These are phyloP conservation scores for Actinomortierella ambigua DNA, from an alignment of 371 early-diverging fungal species.

Conservation along the genomic window DNA sequence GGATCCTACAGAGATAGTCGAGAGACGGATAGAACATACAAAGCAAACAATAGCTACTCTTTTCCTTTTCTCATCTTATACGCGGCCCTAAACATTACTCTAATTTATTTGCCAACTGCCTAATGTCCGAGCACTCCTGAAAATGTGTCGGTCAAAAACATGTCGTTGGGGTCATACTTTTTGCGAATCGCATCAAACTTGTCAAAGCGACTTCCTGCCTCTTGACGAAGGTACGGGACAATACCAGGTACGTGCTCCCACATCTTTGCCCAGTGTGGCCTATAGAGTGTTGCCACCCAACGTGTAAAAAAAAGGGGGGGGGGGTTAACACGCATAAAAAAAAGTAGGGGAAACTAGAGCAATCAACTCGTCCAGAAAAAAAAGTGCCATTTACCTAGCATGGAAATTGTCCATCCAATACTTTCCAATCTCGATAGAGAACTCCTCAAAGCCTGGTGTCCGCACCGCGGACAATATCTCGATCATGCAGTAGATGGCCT, in stretches of 20 bases:
- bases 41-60: no score
- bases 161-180: constrained; percentile 47
- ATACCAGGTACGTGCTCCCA: constrained; percentile 37
- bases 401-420: constrained; percentile 43
- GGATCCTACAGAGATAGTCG: no score
- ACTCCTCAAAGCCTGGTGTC: constrained; percentile 33
- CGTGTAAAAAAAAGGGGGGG: neutral
- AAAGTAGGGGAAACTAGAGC: neutral
- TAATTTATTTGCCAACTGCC: no score
- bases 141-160: constrained; percentile 41
- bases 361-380: no score
- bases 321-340: neutral
- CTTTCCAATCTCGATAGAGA: constrained; percentile 23
- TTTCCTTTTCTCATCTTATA: no score
- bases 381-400: constrained; percentile 28
- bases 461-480: constrained; percentile 26
- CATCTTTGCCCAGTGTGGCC: constrained; percentile 40
- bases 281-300: constrained; percentile 1
- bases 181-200: constrained; percentile 34
- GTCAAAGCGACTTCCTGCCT: constrained; percentile 8
- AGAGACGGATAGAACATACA: no score
- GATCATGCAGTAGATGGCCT: constrained; percentile 33
- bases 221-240: constrained; percentile 18
- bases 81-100: no score
- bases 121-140: constrained; percentile 23